Percentiles rank a stretch among this genome's conserved stretches.
phyloP scores from a whole-genome alignment of 352 stramenopile genomes.

The Phytopythium cucurbitacearum region DNA sequence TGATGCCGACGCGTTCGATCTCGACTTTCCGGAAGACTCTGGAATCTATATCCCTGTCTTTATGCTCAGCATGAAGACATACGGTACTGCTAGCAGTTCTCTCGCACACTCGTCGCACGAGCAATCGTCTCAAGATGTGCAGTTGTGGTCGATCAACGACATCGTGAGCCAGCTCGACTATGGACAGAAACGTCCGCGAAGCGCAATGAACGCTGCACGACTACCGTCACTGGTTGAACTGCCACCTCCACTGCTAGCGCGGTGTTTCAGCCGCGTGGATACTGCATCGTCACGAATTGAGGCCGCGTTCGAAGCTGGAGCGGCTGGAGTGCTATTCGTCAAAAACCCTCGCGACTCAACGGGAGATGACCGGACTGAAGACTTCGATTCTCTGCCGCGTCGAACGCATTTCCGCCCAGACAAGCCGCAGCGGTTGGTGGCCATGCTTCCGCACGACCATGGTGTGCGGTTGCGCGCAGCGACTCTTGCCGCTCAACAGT shows the following conservation, averaged over 20 bases:
- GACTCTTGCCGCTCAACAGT: conserved; percentile 4
- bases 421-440: conserved; percentile 11
- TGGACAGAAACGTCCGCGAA: background rate
- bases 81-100: conserved; percentile 3
- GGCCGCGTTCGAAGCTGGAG: conserved; percentile 41
- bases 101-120: background rate
- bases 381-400: conserved; percentile 1
- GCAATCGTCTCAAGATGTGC: background rate
- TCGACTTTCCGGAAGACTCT: conserved; percentile 38
- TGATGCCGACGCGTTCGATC: conserved; percentile 48
- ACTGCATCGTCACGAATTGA: conserved; percentile 27
- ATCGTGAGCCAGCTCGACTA: conserved; percentile 9
- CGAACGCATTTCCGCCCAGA: background rate
- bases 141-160: conserved; percentile 15
- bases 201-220: background rate
- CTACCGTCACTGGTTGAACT: conserved; percentile 4
- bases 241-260: conserved; percentile 27
- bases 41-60: conserved; percentile 74
- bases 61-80: conserved; percentile 24
- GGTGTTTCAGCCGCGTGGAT: conserved; percentile 49
- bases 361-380: conserved; percentile 13
- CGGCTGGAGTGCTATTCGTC: conserved; percentile 42
- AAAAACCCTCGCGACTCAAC: conserved; percentile 14
- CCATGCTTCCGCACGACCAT: conserved; percentile 21
- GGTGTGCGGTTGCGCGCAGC: conserved; percentile 15